Conservation (phyloP, 2,329 filamentous ascomycete genomes). For the Fusarium sp. region DNA sequence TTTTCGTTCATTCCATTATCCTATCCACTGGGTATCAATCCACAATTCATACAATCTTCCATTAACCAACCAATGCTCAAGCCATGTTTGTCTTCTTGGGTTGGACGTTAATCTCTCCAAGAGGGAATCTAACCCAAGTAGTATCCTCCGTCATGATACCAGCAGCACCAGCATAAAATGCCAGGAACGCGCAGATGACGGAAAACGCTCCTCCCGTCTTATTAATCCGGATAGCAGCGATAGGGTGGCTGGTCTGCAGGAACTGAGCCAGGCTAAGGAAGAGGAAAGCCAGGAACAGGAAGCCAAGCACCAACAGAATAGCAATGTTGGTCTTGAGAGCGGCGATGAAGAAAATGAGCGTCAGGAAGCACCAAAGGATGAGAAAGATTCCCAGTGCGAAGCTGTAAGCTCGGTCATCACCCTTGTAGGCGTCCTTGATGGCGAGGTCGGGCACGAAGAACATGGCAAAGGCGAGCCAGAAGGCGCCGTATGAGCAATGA, state of each 20-base stretch:
- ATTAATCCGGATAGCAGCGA: constrained; percentile 58
- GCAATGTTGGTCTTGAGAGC: constrained; percentile 69
- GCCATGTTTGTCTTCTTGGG: constrained; percentile 40
- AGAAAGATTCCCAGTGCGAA: constrained; percentile 68
- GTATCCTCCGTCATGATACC: constrained; percentile 57
- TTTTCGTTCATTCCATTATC: neutral
- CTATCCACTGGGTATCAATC: neutral
- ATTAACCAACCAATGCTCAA: neutral
- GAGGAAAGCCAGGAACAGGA: constrained; percentile 69
- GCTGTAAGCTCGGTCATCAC: constrained; percentile 55
- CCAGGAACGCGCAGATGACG: constrained; percentile 51
- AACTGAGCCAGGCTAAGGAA: constrained; percentile 70
- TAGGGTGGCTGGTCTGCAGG: constrained; percentile 51
- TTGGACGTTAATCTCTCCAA: constrained; percentile 50
- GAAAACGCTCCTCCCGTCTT: constrained; percentile 54
- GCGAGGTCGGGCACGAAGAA: constrained; percentile 65
- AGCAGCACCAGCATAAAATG: constrained; percentile 56
- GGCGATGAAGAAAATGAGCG: constrained; percentile 65
- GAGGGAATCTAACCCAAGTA: constrained; percentile 55
- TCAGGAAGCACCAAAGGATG: constrained; percentile 71
- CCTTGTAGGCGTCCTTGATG: constrained; percentile 59
- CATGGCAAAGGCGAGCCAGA: constrained; percentile 72
- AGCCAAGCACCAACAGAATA: constrained; percentile 69
- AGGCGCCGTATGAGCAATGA: constrained; percentile 71
- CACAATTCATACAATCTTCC: neutral